These are phyloP conservation scores for Lathyrus sativus DNA, from an alignment of 306 rosid species.

Conservation along the genomic window DNA sequence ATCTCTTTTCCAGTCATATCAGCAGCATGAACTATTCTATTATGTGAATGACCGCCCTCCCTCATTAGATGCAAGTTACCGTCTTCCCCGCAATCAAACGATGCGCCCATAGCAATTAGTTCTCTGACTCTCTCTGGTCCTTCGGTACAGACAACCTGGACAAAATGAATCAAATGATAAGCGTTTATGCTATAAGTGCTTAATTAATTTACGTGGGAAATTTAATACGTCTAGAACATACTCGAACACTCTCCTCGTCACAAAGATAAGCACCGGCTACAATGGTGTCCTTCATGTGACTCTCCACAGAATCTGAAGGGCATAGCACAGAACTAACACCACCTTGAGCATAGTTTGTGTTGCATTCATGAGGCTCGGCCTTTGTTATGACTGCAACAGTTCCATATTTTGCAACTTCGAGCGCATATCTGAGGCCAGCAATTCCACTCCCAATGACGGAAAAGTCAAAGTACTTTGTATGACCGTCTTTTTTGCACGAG, in stretches of 20 bases:
- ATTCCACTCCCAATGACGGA: constrained; percentile 87
- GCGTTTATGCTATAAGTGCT: background rate
- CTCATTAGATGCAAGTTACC: constrained; percentile 87
- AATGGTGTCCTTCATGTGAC: constrained; percentile 90
- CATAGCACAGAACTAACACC: constrained; percentile 95
- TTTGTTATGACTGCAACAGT: constrained; percentile 94
- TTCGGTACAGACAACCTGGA: constrained; percentile 97
- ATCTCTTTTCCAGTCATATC: constrained; percentile 97
- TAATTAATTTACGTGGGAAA: background rate
- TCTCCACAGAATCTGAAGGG: constrained; percentile 94
- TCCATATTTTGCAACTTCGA: constrained; percentile 87
- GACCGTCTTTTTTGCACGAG: constrained; percentile 57
- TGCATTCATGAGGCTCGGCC: constrained; percentile 97
- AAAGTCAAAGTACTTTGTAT: constrained; percentile 79
- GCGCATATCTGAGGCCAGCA: constrained; percentile 93
- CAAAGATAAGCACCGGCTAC: constrained; percentile 96
- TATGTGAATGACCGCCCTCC: constrained; percentile 97
- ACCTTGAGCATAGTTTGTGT: constrained; percentile 98
- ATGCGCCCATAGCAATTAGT: constrained; percentile 89
- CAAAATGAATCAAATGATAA: constrained; percentile 33
- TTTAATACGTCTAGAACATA: constrained; percentile 46
- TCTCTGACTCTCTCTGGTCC: constrained; percentile 94
- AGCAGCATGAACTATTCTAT: constrained; percentile 89
- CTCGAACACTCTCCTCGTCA: constrained; percentile 88
- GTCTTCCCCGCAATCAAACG: constrained; percentile 91